Conservation (phyloP, 345 rosid genomes). For the Aurinia saxatilis region DNA sequence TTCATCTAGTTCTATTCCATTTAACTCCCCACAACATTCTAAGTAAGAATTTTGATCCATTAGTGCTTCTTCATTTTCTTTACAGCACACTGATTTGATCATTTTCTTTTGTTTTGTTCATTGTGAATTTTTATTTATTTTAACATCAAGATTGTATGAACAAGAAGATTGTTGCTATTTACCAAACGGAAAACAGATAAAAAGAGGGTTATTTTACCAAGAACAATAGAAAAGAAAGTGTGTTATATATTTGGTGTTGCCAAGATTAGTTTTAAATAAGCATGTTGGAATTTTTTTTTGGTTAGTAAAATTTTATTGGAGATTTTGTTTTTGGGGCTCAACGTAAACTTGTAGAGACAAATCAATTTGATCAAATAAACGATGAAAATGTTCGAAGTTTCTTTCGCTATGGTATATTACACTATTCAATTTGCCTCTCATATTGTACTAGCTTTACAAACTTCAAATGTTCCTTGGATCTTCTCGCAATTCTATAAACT, state of each 20-base stretch:
- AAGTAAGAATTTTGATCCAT: not conserved
- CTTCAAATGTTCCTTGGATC: too few relatives aligned
- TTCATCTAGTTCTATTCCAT: conserved; percentile 10
- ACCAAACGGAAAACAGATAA: not conserved
- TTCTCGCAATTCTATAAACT: too few relatives aligned
- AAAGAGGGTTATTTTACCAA: not conserved
- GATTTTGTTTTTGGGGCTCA: too few relatives aligned
- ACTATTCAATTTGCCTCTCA: too few relatives aligned
- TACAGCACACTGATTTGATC: not conserved
- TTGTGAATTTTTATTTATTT: conserved; percentile 3
- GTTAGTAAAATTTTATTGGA: too few relatives aligned
- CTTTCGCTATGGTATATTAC: too few relatives aligned
- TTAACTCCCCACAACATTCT: conserved; percentile 13
- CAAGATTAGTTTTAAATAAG: too few relatives aligned
- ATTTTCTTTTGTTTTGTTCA: not conserved
- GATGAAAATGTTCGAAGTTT: too few relatives aligned
- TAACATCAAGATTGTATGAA: not conserved
- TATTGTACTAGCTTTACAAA: too few relatives aligned
- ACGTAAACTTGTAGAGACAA: too few relatives aligned
- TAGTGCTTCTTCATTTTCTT: not conserved
- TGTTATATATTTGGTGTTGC: not conserved
- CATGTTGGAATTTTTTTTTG: not conserved
- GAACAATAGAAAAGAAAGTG: not conserved
- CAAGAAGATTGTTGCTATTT: not conserved
- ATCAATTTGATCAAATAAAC: too few relatives aligned